These are phyloP conservation scores for Amanita inopinata DNA, from an alignment of 768 basidiomycete species.

Conservation along the genomic window DNA sequence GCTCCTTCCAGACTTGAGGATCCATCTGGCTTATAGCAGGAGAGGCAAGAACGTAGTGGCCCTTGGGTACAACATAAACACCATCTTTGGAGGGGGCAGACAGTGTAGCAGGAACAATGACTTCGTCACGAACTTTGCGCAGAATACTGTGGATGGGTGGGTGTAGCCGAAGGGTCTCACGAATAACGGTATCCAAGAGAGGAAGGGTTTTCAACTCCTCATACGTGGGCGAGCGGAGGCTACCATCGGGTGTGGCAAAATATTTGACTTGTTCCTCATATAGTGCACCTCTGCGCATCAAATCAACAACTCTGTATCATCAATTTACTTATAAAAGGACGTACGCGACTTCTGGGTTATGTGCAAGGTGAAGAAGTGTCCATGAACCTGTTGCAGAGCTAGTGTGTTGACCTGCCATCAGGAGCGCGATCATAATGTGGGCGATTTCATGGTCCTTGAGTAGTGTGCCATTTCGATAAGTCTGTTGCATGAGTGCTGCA, in stretches of 20 bases:
- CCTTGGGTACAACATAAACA: conserved; percentile 81
- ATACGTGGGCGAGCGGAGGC: conserved; percentile 69
- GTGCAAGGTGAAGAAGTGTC: conserved; percentile 81
- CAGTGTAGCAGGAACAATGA: conserved; percentile 73
- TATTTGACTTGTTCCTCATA: conserved; percentile 84
- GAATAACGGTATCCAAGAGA: conserved; percentile 79
- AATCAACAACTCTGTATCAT: conserved; percentile 3
- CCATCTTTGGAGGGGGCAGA: conserved; percentile 66
- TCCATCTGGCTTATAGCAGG: conserved; percentile 87
- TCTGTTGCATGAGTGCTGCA: conserved; percentile 71
- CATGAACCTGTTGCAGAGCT: conserved; percentile 89
- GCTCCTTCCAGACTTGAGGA: conserved; percentile 68
- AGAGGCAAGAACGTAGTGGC: conserved; percentile 81
- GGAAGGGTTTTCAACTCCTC: conserved; percentile 82
- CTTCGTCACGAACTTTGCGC: conserved; percentile 83
- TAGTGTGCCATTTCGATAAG: conserved; percentile 70
- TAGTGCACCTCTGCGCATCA: conserved; percentile 51
- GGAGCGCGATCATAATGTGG: conserved; percentile 96
- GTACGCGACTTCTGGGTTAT: conserved; percentile 64
- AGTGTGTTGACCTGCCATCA: conserved; percentile 99
- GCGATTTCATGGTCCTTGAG: conserved; percentile 89
- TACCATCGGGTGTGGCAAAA: conserved; percentile 75
- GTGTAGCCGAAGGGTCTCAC: conserved; percentile 88
- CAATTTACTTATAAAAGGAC: conserved; percentile 18
- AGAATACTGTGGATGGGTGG: conserved; percentile 95